Evolutionary conservation across 164 flowering plant species (phyloP).

Genomic region (Magnolia changhungtana): DNA sequence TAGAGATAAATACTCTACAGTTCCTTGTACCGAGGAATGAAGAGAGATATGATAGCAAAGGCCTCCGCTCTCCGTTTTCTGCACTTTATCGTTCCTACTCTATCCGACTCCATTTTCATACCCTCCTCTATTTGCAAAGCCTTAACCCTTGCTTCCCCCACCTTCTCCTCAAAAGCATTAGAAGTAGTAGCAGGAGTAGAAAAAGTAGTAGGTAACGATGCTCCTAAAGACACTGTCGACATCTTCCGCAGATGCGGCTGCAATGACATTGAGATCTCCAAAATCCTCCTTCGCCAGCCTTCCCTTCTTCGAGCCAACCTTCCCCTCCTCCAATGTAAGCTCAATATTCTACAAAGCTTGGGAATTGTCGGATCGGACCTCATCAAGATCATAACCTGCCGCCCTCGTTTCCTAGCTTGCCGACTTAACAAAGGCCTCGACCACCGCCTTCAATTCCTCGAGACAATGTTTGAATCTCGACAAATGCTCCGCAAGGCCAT

Average conservation of each 20-base stretch:
- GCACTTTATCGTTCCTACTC: not conserved
- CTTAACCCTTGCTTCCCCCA: not conserved
- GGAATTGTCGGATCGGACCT: constrained; percentile 49
- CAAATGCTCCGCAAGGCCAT: constrained; percentile 41
- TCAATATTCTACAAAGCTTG: constrained; percentile 27
- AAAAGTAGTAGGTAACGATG: not conserved
- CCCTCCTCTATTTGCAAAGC: not conserved
- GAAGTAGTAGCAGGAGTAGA: not conserved
- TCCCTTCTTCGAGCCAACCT: constrained; percentile 27
- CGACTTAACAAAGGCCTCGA: constrained; percentile 32
- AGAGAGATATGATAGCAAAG: not conserved
- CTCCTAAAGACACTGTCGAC: not conserved
- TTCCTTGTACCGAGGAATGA: not conserved
- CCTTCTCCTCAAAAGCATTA: not conserved
- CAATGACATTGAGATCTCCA: constrained; percentile 34
- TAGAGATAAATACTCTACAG: not conserved
- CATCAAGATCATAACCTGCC: constrained; percentile 53
- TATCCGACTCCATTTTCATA: not conserved
- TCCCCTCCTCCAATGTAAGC: constrained; percentile 33
- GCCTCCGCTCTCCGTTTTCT: not conserved
- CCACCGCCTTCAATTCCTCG: constrained; percentile 40
- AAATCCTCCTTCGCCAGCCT: constrained; percentile 41
- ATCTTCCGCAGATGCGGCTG: constrained; percentile 29
- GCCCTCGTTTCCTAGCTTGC: constrained; percentile 51
- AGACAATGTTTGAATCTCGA: constrained; percentile 40